Evolutionary conservation across 2,329 filamentous ascomycete species (phyloP).

Genomic region (Amauroascus niger): DNA sequence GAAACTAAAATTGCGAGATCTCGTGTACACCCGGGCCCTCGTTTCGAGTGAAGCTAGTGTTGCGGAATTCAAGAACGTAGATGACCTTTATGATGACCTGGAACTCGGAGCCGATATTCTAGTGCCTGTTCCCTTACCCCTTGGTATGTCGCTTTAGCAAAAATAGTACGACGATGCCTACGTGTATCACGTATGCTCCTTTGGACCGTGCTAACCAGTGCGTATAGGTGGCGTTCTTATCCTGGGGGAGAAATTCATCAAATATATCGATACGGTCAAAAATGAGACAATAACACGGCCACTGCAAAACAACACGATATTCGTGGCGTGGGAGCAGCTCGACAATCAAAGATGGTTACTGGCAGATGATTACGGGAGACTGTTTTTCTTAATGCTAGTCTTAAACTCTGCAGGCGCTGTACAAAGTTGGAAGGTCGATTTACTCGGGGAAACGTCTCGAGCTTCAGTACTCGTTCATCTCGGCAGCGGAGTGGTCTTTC

Average conservation of each 20-base stretch:
- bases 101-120: conserved; percentile 53
- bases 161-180: background rate
- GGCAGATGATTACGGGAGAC: conserved; percentile 77
- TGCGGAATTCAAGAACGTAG: conserved; percentile 46
- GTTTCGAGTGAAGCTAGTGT: conserved; percentile 36
- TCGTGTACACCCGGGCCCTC: conserved; percentile 43
- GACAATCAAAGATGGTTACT: conserved; percentile 77
- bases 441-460: conserved; percentile 60
- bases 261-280: conserved; percentile 72
- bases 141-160: conserved; percentile 31
- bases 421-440: conserved; percentile 59
- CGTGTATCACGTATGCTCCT: background rate
- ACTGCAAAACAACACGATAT: conserved; percentile 67
- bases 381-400: conserved; percentile 76
- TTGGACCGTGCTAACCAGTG: conserved; percentile 42
- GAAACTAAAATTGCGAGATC: conserved; percentile 46
- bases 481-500: conserved; percentile 57
- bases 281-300: conserved; percentile 55
- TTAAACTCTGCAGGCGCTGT: conserved; percentile 57
- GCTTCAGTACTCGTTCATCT: conserved; percentile 73
- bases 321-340: conserved; percentile 81
- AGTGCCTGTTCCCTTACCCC: conserved; percentile 51
- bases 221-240: conserved; percentile 60
- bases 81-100: conserved; percentile 44
- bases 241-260: conserved; percentile 68